Evolutionary conservation across 2,329 filamentous ascomycete genomes (phyloP).

Genomic region (Microascus cirrosus): DNA sequence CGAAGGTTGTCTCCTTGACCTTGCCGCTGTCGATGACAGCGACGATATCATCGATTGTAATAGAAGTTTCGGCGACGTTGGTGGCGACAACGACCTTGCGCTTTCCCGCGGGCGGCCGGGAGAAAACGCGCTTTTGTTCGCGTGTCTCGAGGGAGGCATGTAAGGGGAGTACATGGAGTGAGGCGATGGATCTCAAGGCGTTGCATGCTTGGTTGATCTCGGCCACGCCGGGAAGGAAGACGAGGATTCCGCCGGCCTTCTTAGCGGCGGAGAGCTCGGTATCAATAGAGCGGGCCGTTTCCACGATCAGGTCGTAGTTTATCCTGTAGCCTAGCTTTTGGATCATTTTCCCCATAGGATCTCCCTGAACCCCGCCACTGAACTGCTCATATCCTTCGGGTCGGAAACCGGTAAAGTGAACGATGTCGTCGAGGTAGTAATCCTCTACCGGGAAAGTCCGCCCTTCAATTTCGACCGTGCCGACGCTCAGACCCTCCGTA

Average conservation of each 20-base stretch:
- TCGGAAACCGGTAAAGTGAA: slow-evolving; percentile 66
- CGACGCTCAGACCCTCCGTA: slow-evolving; percentile 55
- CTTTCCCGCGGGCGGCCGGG: slow-evolving; percentile 61
- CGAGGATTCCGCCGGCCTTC: slow-evolving; percentile 72
- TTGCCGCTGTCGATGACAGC: slow-evolving; percentile 91
- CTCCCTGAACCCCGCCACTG: slow-evolving; percentile 29
- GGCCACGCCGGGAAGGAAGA: slow-evolving; percentile 84
- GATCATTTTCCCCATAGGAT: slow-evolving; percentile 55
- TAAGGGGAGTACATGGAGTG: slow-evolving; percentile 70
- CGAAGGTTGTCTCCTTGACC: slow-evolving; percentile 94
- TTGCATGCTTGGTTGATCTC: slow-evolving; percentile 80
- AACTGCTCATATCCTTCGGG: slow-evolving; percentile 33
- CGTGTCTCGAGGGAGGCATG: slow-evolving; percentile 84
- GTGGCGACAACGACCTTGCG: slow-evolving; percentile 91
- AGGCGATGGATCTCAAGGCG: slow-evolving; percentile 48
- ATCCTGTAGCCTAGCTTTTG: slow-evolving; percentile 70
- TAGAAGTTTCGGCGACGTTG: slow-evolving; percentile 96
- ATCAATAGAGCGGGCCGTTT: slow-evolving; percentile 75
- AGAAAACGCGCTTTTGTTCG: slow-evolving; percentile 83
- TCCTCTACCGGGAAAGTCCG: slow-evolving; percentile 85
- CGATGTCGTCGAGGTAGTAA: slow-evolving; percentile 79
- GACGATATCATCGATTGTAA: slow-evolving; percentile 95
- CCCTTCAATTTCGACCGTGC: slow-evolving; percentile 75
- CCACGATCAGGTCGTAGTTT: slow-evolving; percentile 79
- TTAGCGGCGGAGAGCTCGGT: slow-evolving; percentile 54